Base-by-base conservation (phyloP, 495 filamentous ascomycete genomes). In the Cercophora newfieldiana region DNA sequence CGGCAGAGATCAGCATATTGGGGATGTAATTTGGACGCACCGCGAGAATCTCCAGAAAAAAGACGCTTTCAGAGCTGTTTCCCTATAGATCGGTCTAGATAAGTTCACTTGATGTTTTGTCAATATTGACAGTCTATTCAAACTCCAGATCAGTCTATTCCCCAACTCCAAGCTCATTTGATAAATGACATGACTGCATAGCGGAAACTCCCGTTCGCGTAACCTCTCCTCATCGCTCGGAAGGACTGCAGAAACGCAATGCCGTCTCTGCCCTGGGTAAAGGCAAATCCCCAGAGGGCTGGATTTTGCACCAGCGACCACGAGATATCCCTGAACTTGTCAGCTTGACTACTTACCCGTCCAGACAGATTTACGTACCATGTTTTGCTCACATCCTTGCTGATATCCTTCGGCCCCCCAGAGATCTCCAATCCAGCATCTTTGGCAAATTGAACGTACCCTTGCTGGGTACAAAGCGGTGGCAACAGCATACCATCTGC, bases 171-270 rank as follows among this genome's bases (percentile, higher is more conserved):
- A 4, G 12, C 33, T 37, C 14, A 60, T 48, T 86, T 86, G 70
- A 78, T 73, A 64, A 86, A 86, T 14, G 79, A 75, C 81, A 86
- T 85, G 24, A 87, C 81, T 19, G 83, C 83, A 69, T 86, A 87
- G 30, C 81, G 72, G 68, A 87, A 87, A 12, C 78, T 83, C 8
- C 81, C 83, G 56, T 86, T 85, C 14, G 83, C 79, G 64, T 85
- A 87, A 1, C 85, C 85, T 65, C 84, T 75, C 64, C 84, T 76
- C 85, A 87, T 87, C 5, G 84, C 84, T 24, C 83, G 76, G 69
- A 87, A 87, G 19, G 83, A 82, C 72, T 87, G 85, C 19, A 87
- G 68, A 57, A 86, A 87, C 19, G 84, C 83, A 18, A 87, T 78
- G 0, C 83, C 85, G 62, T 87, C 85, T 37, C 85, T 71, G 19